Percentiles rank a stretch among this genome's conserved stretches.
Evolutionary conservation across 2,329 filamentous ascomycete genomes (phyloP).

Genomic region (Talaromyces marneffei): DNA sequence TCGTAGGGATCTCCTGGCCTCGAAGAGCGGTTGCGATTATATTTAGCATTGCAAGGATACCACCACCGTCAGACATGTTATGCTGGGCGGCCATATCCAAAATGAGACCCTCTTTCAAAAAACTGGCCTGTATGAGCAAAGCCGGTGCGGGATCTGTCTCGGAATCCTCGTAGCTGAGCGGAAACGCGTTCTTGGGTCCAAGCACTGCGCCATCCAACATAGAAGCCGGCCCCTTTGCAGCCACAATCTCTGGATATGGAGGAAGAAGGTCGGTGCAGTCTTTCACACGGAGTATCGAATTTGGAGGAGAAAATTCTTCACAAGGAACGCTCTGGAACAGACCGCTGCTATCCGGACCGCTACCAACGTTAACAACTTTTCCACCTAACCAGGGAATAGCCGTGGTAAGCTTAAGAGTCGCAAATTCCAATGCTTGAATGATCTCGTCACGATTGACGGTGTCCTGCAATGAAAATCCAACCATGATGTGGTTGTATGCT

Average conservation of each 20-base stretch:
- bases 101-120: constrained; percentile 1
- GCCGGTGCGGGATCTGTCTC: background rate
- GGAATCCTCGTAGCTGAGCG: background rate
- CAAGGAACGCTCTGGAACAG: background rate
- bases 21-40: constrained; percentile 3
- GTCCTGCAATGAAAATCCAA: constrained; percentile 9
- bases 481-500: constrained; percentile 17
- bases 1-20: background rate
- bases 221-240: background rate
- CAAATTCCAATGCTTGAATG: constrained; percentile 11
- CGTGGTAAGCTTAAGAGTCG: constrained; percentile 13
- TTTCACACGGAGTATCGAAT: constrained; percentile 13
- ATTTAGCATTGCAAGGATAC: background rate
- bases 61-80: constrained; percentile 17
- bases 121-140: constrained; percentile 2
- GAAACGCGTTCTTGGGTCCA: background rate
- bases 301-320: background rate
- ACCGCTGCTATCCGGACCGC: background rate
- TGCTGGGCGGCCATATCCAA: constrained; percentile 11
- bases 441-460: background rate
- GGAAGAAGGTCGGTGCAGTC: background rate
- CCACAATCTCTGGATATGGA: constrained; percentile 1
- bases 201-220: constrained; percentile 4
- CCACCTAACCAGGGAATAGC: constrained; percentile 23
- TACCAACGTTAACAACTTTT: constrained; percentile 17